Evolutionary conservation across 2,329 filamentous ascomycete genomes (phyloP), one percentile per base, ranked within the genome.

Genomic region (Alternaria viburni): DNA sequence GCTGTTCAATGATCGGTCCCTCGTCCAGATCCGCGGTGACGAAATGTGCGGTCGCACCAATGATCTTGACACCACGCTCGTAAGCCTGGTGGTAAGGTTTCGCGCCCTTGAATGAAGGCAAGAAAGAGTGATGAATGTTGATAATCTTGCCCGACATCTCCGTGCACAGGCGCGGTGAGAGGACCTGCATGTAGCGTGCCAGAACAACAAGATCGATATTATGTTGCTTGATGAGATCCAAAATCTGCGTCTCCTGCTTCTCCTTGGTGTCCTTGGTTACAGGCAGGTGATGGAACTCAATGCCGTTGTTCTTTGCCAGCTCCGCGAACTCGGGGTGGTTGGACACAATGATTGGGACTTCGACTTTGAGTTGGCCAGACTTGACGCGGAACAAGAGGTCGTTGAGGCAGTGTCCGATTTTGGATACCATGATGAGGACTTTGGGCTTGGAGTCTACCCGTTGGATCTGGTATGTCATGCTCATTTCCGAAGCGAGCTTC

Each of bases 31-130:
- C 92, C 26, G 90, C 91, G 2, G 92, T 96, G 69, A 95, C 92
- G 72, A 95, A 95, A 81, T 96, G 92, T 6, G 92, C 92, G 3
- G 91, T 93, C 23, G 92, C 92, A 62, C 92, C 92, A 61, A 94
- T 93, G 71, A 96, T 95, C 86, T 96, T 96, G 69, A 96, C 92
- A 64, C 92, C 92, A 26, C 92, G 88, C 67, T 95, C 92, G 77
- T 91, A 94, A 8, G 92, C 92, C 84, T 96, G 92, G 80, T 95
- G 92, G 81, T 96, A 96, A 4, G 92, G 92, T 82, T 93, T 93
- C 28, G 92, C 92, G 65, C 92, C 92, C 86, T 96, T 96, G 87
- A 96, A 96, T 10, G 87, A 90, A 0, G 92, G 92, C 85, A 96
- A 80, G 87, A 96, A 96, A 70, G 88, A 91, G 83, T 96, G 92